Conservation (phyloP, 2,329 filamentous ascomycete genomes). For the Scolecobasidium constrictum region DNA sequence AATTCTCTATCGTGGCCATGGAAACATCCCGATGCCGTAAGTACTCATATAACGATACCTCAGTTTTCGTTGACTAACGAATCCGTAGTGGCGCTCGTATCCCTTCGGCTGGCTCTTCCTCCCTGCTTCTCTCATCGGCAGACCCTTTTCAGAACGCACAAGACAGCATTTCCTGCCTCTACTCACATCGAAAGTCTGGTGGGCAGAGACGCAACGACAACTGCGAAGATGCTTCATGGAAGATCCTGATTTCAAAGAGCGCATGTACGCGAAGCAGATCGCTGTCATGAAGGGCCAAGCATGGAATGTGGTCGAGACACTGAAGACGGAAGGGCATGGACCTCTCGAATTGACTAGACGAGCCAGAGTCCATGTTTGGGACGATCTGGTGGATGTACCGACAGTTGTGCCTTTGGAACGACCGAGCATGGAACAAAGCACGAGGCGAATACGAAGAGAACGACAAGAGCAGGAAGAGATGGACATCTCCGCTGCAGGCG, state of each 20-base stretch:
- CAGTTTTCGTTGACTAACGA: conserved; percentile 29
- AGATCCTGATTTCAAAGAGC: conserved; percentile 92
- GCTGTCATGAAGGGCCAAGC: conserved; percentile 99
- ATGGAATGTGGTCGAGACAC: conserved; percentile 97
- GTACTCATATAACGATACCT: conserved; percentile 16
- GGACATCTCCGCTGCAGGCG: conserved; percentile 69
- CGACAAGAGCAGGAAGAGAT: conserved; percentile 64
- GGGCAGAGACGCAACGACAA: conserved; percentile 84
- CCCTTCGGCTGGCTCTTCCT: conserved; percentile 98
- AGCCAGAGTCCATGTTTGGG: conserved; percentile 92
- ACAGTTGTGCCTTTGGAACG: conserved; percentile 88
- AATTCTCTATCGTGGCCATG: conserved; percentile 98
- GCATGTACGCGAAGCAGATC: conserved; percentile 97
- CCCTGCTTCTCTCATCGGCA: conserved; percentile 88
- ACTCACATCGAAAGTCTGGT: conserved; percentile 90
- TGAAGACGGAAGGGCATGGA: conserved; percentile 86
- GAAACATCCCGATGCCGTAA: conserved; percentile 89
- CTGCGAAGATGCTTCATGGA: conserved; percentile 80
- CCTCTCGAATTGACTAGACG: conserved; percentile 85
- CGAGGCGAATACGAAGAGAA: conserved; percentile 44
- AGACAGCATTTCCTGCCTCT: conserved; percentile 92
- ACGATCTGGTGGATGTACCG: conserved; percentile 91
- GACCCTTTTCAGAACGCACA: conserved; percentile 90
- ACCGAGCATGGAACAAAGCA: conserved; percentile 54
- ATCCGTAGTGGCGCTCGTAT: conserved; percentile 61